Base-by-base conservation (phyloP, 148 eudicot genomes). In the Nepenthes gracilis region DNA sequence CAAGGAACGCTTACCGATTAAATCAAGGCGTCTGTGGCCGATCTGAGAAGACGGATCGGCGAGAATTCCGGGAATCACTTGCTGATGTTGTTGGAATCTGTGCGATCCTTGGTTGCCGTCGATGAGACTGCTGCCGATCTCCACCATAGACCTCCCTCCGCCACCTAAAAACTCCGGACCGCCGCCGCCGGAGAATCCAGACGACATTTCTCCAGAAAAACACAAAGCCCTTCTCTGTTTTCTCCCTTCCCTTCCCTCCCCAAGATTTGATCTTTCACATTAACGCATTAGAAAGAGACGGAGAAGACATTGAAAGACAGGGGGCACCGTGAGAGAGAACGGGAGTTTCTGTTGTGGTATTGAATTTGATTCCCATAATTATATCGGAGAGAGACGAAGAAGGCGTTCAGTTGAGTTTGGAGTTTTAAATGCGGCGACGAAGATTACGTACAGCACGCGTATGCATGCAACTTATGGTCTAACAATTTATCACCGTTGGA, bases 1-100 rank as follows among this genome's bases (percentile, higher is more conserved):
- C 1, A 86, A 73, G 4, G 95, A 82, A 6, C 98, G 76, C 62
- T 93, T 93, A 3, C 96, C 97, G 71, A 67, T 68, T 62, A 54
- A 73, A 53, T 78, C 83, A 2, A 77, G 57, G 12, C 82, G 63
- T 34, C 82, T 61, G 12, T 68, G 76, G 5, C 66, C 66, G 83
- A 84, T 80, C 84, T 83, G 92, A 1, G 75, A 38, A 11, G 74
- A 58, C 23, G 36, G 67, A 37, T 64, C 67, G 38, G 12, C 23
- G 12, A 14, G 43, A 36, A 47, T 50, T 36, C 65, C 65, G 4
- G 34, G 36, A 9, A 53, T 36, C 12, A n/a, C 7, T 34, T 32
- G 48, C 14, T 32, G 37, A 54, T 54, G 57, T 54, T 54, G 57
- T 13, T 54, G 57, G 14, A 1, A 32, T 32, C 34, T 14, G 4